phyloP scores from a whole-genome alignment of 129 eudicot genomes.

The Helichrysum umbraculigerum region DNA sequence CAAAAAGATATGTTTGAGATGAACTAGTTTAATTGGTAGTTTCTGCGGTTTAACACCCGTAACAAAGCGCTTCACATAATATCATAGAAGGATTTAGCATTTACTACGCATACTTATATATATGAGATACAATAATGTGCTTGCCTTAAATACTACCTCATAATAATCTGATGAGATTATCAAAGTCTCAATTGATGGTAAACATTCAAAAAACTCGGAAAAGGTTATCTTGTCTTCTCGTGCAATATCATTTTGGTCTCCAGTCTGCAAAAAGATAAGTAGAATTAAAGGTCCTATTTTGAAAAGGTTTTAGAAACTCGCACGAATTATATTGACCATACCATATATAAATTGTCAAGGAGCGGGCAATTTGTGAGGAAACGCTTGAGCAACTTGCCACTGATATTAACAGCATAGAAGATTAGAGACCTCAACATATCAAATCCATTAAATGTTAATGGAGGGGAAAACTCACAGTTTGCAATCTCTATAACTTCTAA shows the following conservation, averaged over 20 bases:
- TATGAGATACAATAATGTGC: no score
- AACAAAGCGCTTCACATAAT: neutral
- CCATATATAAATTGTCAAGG: conserved; percentile 14
- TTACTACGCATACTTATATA: no score
- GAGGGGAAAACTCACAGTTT: neutral
- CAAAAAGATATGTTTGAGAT: neutral
- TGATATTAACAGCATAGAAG: conserved; percentile 4
- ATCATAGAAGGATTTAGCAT: no score
- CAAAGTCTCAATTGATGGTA: no score
- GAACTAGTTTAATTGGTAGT: neutral
- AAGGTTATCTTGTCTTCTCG: no score
- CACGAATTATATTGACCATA: neutral
- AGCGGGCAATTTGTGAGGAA: conserved; percentile 28
- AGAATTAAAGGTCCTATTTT: no score
- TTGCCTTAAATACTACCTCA: no score
- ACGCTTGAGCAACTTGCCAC: neutral
- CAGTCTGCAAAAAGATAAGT: no score
- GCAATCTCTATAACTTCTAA: neutral
- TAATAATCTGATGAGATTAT: no score
- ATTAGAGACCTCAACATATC: conserved; percentile 1
- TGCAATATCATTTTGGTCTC: no score
- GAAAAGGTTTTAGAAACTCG: no score
- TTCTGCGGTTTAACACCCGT: neutral
- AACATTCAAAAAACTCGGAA: no score
- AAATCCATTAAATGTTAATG: conserved; percentile 22